Conservation (phyloP, 192 early-diverging fungal genomes). For the Podila verticillata region DNA sequence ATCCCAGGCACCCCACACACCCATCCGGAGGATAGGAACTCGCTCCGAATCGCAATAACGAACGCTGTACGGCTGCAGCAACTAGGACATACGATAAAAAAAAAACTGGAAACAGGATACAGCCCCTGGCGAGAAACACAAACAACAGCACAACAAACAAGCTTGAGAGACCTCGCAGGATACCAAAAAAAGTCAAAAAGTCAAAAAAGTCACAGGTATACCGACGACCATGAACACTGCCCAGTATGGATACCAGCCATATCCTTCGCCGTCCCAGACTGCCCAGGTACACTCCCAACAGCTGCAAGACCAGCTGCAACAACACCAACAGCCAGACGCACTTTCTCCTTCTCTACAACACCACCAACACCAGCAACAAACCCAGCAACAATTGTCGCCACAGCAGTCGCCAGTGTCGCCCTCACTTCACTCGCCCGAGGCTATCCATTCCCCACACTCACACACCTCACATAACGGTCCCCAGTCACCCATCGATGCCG, state of each 20-base stretch:
- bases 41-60: too few species aligned
- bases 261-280: constrained; percentile 46
- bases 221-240: constrained; percentile 36
- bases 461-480: constrained; percentile 31
- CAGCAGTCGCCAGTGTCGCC: constrained; percentile 23
- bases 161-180: background rate
- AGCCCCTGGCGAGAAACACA: background rate
- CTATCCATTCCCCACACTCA: constrained; percentile 15
- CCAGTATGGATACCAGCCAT: constrained; percentile 45
- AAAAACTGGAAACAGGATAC: background rate
- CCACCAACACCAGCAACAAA: constrained; percentile 20
- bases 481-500: constrained; percentile 38
- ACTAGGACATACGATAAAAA: background rate
- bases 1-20: too few species aligned
- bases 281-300: constrained; percentile 28
- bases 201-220: too few species aligned
- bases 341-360: constrained; percentile 9
- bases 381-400: constrained; percentile 30
- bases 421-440: constrained; percentile 38
- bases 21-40: too few species aligned
- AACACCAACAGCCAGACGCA: constrained; percentile 7
- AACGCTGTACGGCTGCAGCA: too few species aligned
- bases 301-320: constrained; percentile 19
- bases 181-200: too few species aligned
- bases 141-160: background rate